A percentile compares a stretch with the other conserved stretches of the same genome.
Evolutionary conservation across 768 basidiomycete genomes (phyloP).

Genomic region (Russula compacta): DNA sequence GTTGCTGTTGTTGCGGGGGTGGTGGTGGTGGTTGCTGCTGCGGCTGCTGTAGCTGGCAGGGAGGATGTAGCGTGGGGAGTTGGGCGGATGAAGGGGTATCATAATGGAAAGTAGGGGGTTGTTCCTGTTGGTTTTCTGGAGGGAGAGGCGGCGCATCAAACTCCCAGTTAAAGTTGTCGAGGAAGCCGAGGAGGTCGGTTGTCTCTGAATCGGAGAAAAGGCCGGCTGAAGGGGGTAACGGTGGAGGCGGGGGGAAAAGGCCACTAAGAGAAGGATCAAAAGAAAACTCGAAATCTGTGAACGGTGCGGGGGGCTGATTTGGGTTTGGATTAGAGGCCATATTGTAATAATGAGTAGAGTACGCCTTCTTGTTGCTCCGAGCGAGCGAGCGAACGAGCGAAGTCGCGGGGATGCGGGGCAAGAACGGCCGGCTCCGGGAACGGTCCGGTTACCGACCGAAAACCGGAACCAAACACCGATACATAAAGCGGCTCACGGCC

Average conservation of each 20-base stretch:
- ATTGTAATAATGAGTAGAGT: background rate
- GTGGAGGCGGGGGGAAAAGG: slow-evolving; percentile 53
- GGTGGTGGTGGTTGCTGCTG: background rate
- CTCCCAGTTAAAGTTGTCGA: slow-evolving; percentile 74
- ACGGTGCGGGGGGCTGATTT: slow-evolving; percentile 45
- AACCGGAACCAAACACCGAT: slow-evolving; percentile 18
- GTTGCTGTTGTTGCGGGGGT: background rate
- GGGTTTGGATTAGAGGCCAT: slow-evolving; percentile 10
- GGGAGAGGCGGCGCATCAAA: slow-evolving; percentile 27
- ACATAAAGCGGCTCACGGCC: slow-evolving; percentile 20
- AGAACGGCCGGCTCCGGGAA: slow-evolving; percentile 10
- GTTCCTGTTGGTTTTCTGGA: slow-evolving; percentile 9
- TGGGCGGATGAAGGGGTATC: slow-evolving; percentile 9
- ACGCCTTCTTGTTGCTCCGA: background rate
- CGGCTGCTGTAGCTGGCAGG: background rate
- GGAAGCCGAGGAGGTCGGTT: slow-evolving; percentile 69
- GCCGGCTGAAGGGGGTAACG: slow-evolving; percentile 62
- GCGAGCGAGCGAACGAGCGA: no score
- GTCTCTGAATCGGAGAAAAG: slow-evolving; percentile 75
- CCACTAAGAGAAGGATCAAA: slow-evolving; percentile 50
- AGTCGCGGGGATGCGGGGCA: background rate
- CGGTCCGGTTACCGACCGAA: slow-evolving; percentile 14
- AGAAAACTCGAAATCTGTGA: slow-evolving; percentile 62
- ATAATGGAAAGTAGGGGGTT: slow-evolving; percentile 4
- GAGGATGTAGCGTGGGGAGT: background rate